Evolutionary conservation across 1,284 basidiomycete species (phyloP).

Genomic region (Trametes polyzona): DNA sequence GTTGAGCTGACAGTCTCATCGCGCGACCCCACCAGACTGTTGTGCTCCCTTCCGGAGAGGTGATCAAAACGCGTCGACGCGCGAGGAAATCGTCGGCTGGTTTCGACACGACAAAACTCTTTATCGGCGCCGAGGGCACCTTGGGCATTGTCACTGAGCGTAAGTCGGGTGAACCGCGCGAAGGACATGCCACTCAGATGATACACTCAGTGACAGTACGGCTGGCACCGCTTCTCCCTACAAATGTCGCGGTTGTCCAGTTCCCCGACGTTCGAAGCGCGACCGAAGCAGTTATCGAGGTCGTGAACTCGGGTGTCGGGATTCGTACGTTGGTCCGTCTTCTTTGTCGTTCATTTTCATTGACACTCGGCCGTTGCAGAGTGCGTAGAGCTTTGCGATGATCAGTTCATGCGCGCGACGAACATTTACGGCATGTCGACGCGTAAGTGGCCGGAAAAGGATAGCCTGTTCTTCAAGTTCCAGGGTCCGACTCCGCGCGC

Average conservation of each 20-base stretch:
- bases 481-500: conserved; percentile 69
- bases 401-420: conserved; percentile 70
- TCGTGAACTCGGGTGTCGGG: conserved; percentile 74
- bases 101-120: conserved; percentile 89
- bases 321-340: conserved; percentile 53
- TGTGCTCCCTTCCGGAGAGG: conserved; percentile 87
- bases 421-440: conserved; percentile 64
- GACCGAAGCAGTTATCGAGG: conserved; percentile 75
- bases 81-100: conserved; percentile 92
- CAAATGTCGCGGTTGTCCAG: conserved; percentile 69
- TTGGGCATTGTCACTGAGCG: conserved; percentile 93
- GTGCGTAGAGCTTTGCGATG: conserved; percentile 82
- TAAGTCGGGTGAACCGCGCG: conserved; percentile 40
- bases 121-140: conserved; percentile 95
- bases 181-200: conserved; percentile 41
- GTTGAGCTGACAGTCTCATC: background rate
- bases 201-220: conserved; percentile 69
- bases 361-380: conserved; percentile 26
- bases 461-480: conserved; percentile 88
- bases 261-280: conserved; percentile 69
- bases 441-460: conserved; percentile 68
- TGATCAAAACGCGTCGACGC: conserved; percentile 89
- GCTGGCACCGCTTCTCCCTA: conserved; percentile 81
- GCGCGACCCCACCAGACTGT: conserved; percentile 64
- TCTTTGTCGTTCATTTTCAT: background rate